These are phyloP conservation scores for Kwoniella shivajii DNA, from an alignment of 1,284 basidiomycete species.

Conservation along the genomic window DNA sequence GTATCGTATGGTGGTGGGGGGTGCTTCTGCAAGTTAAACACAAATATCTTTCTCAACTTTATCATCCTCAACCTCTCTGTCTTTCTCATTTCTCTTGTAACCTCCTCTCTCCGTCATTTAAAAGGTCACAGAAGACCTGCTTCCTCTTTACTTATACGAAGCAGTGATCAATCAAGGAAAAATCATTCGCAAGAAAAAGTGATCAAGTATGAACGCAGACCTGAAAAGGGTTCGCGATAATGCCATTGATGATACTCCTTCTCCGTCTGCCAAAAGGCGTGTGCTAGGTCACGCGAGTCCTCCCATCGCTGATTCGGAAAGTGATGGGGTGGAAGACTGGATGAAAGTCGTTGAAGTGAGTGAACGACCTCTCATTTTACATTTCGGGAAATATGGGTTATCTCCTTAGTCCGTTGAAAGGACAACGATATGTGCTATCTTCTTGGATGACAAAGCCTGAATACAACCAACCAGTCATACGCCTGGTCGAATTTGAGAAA, in stretches of 20 bases:
- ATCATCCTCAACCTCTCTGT: not conserved
- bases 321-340: constrained; percentile 48
- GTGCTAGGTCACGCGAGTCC: constrained; percentile 28
- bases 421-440: no score
- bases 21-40: not conserved
- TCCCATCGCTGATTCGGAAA: constrained; percentile 22
- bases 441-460: no score
- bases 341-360: constrained; percentile 45
- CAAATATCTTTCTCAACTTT: not conserved
- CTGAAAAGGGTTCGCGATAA: constrained; percentile 50
- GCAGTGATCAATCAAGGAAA: not conserved
- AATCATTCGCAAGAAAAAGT: not conserved
- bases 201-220: constrained; percentile 47
- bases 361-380: not conserved
- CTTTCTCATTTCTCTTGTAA: not conserved
- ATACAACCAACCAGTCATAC: no score
- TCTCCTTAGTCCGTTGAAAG: no score
- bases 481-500: no score
- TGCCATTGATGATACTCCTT: constrained; percentile 35
- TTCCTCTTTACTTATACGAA: not conserved
- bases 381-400: not conserved
- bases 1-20: not conserved
- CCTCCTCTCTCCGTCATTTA: constrained; percentile 1
- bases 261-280: constrained; percentile 38
- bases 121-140: not conserved